A percentile compares a stretch with the other conserved stretches of the same genome.
These are phyloP conservation scores for Pinus albicaulis DNA, from an alignment of 75 land plant species.

Conservation along the genomic window DNA sequence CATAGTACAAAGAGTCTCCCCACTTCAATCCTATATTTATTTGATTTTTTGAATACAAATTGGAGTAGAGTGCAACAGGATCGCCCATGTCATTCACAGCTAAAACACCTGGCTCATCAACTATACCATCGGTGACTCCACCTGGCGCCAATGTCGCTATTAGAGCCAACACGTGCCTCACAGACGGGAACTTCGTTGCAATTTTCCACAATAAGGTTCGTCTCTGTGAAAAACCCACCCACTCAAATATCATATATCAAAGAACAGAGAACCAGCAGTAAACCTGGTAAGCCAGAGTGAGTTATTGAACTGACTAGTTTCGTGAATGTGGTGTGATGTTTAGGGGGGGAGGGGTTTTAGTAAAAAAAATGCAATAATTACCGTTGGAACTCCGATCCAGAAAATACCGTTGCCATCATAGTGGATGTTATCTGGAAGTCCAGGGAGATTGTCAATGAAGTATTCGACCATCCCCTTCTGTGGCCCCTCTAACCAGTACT, in stretches of 20 bases:
- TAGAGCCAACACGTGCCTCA: constrained; percentile 24
- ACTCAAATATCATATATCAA: neutral
- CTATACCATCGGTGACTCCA: too few species aligned
- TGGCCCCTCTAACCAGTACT: constrained; percentile 48
- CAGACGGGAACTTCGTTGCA: constrained; percentile 18
- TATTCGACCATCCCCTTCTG: constrained; percentile 41
- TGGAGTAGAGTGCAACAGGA: constrained; percentile 36
- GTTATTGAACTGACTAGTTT: too few species aligned
- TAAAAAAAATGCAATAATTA: too few species aligned
- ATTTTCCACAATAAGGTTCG: neutral
- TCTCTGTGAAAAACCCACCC: neutral
- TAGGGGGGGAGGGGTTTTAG: too few species aligned
- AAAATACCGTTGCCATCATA: constrained; percentile 49
- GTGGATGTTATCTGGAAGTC: constrained; percentile 73
- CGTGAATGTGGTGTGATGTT: too few species aligned
- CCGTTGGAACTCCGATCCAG: constrained; percentile 56
- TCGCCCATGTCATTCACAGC: constrained; percentile 46
- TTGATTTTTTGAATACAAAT: constrained; percentile 11
- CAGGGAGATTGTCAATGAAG: constrained; percentile 57
- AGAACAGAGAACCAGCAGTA: neutral
- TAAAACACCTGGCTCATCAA: constrained; percentile 19
- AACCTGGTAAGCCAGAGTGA: too few species aligned
- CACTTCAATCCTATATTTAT: constrained; percentile 44
- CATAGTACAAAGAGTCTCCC: constrained; percentile 29
- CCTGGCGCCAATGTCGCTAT: constrained; percentile 6